These are phyloP conservation scores for Botrytis sinoallii DNA, from an alignment of 2,329 filamentous ascomycete species.

Conservation along the genomic window DNA sequence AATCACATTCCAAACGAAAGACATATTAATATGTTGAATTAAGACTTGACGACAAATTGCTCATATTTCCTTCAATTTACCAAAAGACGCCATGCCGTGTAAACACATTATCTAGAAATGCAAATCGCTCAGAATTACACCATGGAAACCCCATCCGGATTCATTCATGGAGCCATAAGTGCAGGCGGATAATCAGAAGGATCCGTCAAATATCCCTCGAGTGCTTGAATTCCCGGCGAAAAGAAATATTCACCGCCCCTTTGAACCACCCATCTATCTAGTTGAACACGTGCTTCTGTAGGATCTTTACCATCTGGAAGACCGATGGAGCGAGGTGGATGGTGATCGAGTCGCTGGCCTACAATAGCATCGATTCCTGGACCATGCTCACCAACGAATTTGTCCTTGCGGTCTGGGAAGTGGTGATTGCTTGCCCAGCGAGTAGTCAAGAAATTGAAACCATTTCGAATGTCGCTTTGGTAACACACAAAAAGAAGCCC, in stretches of 20 bases:
- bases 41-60: background rate
- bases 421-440: slow-evolving; percentile 29
- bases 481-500: slow-evolving; percentile 47
- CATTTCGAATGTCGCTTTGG: slow-evolving; percentile 43
- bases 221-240: slow-evolving; percentile 41
- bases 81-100: background rate
- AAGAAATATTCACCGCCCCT: slow-evolving; percentile 48
- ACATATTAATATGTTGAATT: background rate
- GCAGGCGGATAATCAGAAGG: slow-evolving; percentile 1
- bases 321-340: slow-evolving; percentile 28
- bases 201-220: slow-evolving; percentile 24
- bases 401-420: slow-evolving; percentile 27
- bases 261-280: slow-evolving; percentile 41
- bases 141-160: no score
- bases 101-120: background rate
- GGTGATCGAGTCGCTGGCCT: slow-evolving; percentile 32
- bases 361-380: slow-evolving; percentile 42
- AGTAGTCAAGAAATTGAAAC: slow-evolving; percentile 35
- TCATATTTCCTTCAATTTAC: background rate
- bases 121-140: background rate
- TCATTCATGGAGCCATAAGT: background rate
- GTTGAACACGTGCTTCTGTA: slow-evolving; percentile 28
- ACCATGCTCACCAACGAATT: slow-evolving; percentile 20
- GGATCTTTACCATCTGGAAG: slow-evolving; percentile 28
- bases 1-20: background rate